Conservation (phyloP, 345 rosid genomes). For the Firmiana major region DNA sequence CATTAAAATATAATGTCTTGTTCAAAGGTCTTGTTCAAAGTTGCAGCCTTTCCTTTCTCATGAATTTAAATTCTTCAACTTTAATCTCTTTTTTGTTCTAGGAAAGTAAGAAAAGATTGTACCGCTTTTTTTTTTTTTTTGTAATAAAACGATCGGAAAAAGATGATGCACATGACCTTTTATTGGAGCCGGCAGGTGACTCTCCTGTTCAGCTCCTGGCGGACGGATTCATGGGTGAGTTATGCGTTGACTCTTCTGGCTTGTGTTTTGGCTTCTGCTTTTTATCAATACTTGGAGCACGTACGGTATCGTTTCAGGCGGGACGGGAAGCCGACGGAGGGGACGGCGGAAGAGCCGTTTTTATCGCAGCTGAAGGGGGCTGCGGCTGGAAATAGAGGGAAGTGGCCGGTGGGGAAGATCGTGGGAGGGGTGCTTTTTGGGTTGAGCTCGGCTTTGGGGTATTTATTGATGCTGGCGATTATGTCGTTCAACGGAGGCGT, state of each 20-base stretch:
- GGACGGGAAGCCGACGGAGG: conserved; percentile 5
- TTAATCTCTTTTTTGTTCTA: background rate
- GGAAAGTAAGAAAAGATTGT: background rate
- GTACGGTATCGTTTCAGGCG: conserved; percentile 34
- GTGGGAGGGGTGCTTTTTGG: conserved; percentile 46
- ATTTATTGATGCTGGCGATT: conserved; percentile 75
- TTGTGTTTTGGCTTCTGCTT: conserved; percentile 58
- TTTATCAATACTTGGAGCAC: conserved; percentile 64
- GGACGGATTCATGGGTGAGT: conserved; percentile 58
- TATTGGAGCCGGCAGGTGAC: conserved; percentile 82
- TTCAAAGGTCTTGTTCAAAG: background rate
- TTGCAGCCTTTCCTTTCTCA: background rate
- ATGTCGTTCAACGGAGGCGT: conserved; percentile 97
- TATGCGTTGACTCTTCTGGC: conserved; percentile 66
- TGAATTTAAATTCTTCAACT: background rate
- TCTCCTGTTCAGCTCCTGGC: conserved; percentile 66
- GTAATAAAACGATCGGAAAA: background rate
- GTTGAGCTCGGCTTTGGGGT: conserved; percentile 65
- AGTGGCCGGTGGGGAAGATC: conserved; percentile 22
- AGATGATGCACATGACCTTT: conserved; percentile 96
- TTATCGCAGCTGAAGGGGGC: conserved; percentile 17
- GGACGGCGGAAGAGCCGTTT: conserved; percentile 34
- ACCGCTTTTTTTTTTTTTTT: background rate
- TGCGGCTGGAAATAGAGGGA: conserved; percentile 1
- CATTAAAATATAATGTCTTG: background rate